Evolutionary conservation across 2,329 filamentous ascomycete genomes (phyloP), one percentile per base, ranked within the genome.

Genomic region (Waltergamsia citrina): DNA sequence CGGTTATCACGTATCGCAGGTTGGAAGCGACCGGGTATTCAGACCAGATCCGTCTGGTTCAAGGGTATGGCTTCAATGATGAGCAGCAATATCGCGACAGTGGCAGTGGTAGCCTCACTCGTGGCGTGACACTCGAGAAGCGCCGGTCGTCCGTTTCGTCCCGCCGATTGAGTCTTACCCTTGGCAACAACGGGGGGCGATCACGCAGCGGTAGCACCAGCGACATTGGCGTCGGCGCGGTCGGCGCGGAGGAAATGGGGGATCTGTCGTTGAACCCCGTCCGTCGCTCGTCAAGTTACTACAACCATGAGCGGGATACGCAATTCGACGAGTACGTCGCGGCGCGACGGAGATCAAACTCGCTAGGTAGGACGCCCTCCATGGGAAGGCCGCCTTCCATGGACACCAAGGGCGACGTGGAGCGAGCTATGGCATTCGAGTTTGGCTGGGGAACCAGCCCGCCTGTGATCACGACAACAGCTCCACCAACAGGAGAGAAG

Each of bases 21-120:
- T 52, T 71, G 10, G 51, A 63, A 15, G 47, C 56, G 20, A 67
- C 68, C 45, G 65, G 74, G 43, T 63, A 69, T 42, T 69, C 73
- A 41, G 53, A 63, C 39, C 57, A 67, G 25, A 61, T 68, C 7
- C 52, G 59, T 38, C 68, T 71, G 49, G 54, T 64, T 38, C 70
- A 71, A 42, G 51, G 56, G 12, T 70, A 60, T 43, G 65, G 67
- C 27, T 70, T 62, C 52, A 53, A 47, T 41, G 54, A 59, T 38
- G 46, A 42, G 20, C 17, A 50, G 14, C n/a, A n/a, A n/a, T n/a
- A n/a, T n/a, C n/a, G n/a, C n/a, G 45, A 56, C 17, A 42, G 43
- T n/a, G 46, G 52, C 25, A 44, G 32, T 14, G 45, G 46, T 27
- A 50, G 50, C 36, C 29, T 38, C 17, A 47, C 42, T 12, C 37